Base-by-base conservation (phyloP, 345 rosid genomes). In the Bruguiera parviflora region DNA sequence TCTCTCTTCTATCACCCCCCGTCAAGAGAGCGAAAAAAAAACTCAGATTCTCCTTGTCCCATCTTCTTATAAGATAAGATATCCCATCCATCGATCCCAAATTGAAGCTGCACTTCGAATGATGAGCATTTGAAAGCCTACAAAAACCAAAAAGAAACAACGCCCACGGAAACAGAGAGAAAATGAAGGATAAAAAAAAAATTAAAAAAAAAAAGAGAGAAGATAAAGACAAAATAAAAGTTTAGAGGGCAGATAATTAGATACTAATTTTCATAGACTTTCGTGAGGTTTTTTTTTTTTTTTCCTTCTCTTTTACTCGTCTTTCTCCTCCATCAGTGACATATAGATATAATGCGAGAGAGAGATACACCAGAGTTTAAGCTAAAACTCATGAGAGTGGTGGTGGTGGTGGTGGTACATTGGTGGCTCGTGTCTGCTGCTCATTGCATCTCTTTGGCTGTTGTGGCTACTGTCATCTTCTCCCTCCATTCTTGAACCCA, bases 401-500 rank as follows among this genome's bases (percentile, higher is more conserved):
- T 43, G 59, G 59, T 64, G 78, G 18, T 35, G 57, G 57, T 88
- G 96, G 77, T 84, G 90, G 78, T 86, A 90, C 83, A 86, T 84
- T 61, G 93, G 67, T 27, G 88, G 80, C 66, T 86, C 91, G 68
- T 89, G 93, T 67, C 49, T 43, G 49, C 91, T 87, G 70, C 76
- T 84, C 80, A 88, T 72, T 46, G 82, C 81, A 75, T 85, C 86
- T 69, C 92, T 78, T 51, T 83, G 88, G 72, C 75, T 72, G 61
- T 47, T 60, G 53, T 84, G 87, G 78, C 79, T 80, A 78, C 73
- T 78, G 53, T 83, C 89, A 52, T 86, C 88, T 13, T 76, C 87
- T 63, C 83, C 86, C 22, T 79, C 92, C 76, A 83, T 85, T 73
- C 92, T 77, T 58, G 88, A 80, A 20, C 87, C 86, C 89, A 91